Conservation (phyloP, 1,139 yeast species). For the Yamadazyma membranifaciens region DNA sequence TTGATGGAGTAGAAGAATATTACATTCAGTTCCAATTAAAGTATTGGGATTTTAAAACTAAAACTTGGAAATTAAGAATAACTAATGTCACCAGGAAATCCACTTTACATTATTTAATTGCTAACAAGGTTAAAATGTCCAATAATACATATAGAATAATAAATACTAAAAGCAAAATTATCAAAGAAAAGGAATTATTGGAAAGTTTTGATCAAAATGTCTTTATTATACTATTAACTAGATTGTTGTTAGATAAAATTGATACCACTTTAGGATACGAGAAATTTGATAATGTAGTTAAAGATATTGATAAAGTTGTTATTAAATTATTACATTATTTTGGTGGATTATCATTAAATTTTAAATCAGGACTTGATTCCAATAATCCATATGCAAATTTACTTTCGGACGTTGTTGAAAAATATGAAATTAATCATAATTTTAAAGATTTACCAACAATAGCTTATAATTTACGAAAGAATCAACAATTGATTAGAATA, state of each 20-base stretch:
- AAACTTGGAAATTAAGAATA: conserved; percentile 26
- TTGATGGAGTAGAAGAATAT: conserved; percentile 21
- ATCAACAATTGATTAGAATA: conserved; percentile 32
- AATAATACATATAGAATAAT: conserved; percentile 16
- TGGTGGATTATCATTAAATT: conserved; percentile 27
- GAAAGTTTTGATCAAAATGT: conserved; percentile 31
- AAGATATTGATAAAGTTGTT: conserved; percentile 26
- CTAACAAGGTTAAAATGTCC: conserved; percentile 17
- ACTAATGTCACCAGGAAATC: conserved; percentile 32
- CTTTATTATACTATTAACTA: conserved; percentile 30
- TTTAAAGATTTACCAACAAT: conserved; percentile 28
- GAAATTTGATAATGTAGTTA: conserved; percentile 26
- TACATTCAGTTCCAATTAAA: conserved; percentile 32
- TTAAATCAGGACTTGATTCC: conserved; percentile 3
- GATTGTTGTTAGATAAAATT: conserved; percentile 33
- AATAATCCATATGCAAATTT: conserved; percentile 25
- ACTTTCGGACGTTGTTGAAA: conserved; percentile 14
- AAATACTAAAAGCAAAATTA: conserved; percentile 20
- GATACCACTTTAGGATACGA: conserved; percentile 38
- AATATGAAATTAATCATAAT: conserved; percentile 24
- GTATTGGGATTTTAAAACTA: conserved; percentile 23
- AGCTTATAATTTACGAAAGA: conserved; percentile 32
- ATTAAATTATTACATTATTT: conserved; percentile 30
- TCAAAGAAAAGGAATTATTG: conserved; percentile 27
- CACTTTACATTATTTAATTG: conserved; percentile 22